Evolutionary conservation across 164 flowering plant species (phyloP).

Genomic region (Euptelea pleiosperma): DNA sequence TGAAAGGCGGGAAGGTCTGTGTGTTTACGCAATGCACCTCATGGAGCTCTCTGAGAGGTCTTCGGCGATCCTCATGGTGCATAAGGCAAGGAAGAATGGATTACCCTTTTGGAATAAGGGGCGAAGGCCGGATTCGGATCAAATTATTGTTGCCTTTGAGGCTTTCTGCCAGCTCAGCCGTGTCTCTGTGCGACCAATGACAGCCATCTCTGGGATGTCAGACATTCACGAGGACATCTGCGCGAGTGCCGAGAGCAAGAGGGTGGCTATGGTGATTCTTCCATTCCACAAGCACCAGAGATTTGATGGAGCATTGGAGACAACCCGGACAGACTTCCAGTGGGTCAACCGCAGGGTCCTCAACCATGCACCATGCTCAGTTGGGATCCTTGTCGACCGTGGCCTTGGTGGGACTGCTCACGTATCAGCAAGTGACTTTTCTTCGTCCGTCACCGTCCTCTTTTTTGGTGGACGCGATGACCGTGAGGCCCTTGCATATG

Average conservation of each 20-base stretch:
- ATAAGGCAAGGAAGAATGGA: constrained; percentile 64
- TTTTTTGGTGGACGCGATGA: constrained; percentile 67
- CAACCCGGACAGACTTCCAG: constrained; percentile 24
- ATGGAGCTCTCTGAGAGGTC: constrained; percentile 80
- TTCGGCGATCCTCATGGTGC: constrained; percentile 69
- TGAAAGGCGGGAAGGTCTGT: constrained; percentile 33
- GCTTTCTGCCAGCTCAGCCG: constrained; percentile 49
- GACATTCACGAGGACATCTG: constrained; percentile 72
- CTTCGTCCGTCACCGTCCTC: constrained; percentile 33
- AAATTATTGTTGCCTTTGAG: constrained; percentile 58
- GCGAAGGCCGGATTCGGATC: constrained; percentile 23
- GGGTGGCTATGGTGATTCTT: constrained; percentile 25
- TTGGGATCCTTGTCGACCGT: constrained; percentile 58
- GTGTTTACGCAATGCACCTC: constrained; percentile 66
- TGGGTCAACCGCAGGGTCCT: constrained; percentile 45
- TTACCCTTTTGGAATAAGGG: constrained; percentile 65
- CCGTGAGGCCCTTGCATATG: constrained; percentile 61
- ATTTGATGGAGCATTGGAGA: constrained; percentile 27
- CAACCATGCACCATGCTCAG: constrained; percentile 53
- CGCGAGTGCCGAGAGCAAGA: constrained; percentile 48
- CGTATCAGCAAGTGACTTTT: constrained; percentile 43
- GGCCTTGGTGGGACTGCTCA: constrained; percentile 56
- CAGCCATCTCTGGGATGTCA: constrained; percentile 47
- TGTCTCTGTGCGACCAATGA: constrained; percentile 60
- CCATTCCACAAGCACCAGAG: constrained; percentile 36